Evolutionary conservation across 192 early-diverging fungal genomes (phyloP), one percentile per base, ranked within the genome.

Genomic region (Haplosporangium gracile): DNA sequence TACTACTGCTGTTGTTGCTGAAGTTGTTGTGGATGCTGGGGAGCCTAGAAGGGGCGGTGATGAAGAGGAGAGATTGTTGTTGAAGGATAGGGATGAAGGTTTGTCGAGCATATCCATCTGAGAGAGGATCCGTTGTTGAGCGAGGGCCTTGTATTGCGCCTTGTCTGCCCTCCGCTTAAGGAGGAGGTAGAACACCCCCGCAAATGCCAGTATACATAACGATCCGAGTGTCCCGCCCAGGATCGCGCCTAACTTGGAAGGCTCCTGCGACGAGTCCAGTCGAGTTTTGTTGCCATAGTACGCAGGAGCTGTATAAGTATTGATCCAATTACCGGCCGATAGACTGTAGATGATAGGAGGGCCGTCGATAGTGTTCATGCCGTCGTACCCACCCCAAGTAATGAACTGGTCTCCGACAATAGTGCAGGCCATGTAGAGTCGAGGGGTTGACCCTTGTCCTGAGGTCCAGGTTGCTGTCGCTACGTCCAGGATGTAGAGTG

Each of bases 321-420:
- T 55, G 15, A 60, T 68, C 82, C 82, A 83, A 8, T 72, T 63
- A 6, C 40, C 36, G 24, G 22, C 43, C 18, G 76, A 40, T 51
- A 83, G 63, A 38, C 78, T 65, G 74, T 65, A 83, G n/a, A 83
- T 36, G 32, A 83, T 42, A 16, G 82, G 82, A 29, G 82, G 63
- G 15, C 38, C 76, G 2, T 57, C 42, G 10, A 74, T 36, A 0
- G 82, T 83, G 49, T 42, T 74, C 1, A 20, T 20, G 10, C 76
- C 82, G 36, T 83, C 75, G 24, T 11, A 78, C 0, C 82, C 82
- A 53, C 82, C 82, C 82, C 82, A 83, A 2, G 72, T 71, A 9
- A 83, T 26, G 22, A 83, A 83, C 24, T 83, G 82, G 70, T 78
- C 57, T 0, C 76, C 82, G 5, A 83, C 70, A 26, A 83, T 83